Evolutionary conservation across 192 early-diverging fungal genomes (phyloP).

Genomic region (Coemansia sp.): DNA sequence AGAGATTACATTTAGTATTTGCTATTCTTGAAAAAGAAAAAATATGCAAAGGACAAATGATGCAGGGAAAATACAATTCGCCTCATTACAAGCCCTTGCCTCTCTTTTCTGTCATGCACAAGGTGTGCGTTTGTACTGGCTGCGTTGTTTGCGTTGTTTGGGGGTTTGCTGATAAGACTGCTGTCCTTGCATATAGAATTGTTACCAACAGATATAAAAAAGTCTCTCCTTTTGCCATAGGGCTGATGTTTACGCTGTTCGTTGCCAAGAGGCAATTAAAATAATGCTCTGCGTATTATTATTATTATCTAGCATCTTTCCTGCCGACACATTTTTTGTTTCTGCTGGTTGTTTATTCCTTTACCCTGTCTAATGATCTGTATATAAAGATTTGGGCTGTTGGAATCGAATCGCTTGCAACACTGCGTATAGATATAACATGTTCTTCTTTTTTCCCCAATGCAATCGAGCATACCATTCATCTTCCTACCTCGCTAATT

Average conservation of each 20-base stretch:
- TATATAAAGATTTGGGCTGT: neutral
- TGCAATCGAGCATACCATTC: too few relatives aligned
- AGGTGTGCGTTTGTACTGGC: too few relatives aligned
- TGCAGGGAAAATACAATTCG: neutral
- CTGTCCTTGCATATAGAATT: neutral
- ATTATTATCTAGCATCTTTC: neutral
- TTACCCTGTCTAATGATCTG: neutral
- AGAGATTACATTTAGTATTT: neutral
- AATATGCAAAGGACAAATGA: neutral
- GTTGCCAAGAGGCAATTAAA: neutral
- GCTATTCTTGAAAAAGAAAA: neutral
- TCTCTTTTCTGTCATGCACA: too few relatives aligned
- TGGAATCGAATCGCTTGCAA: neutral
- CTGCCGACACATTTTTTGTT: slow-evolving; percentile 6
- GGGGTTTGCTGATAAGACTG: neutral
- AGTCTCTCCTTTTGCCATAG: too few relatives aligned
- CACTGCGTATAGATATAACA: neutral
- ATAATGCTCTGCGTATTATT: neutral
- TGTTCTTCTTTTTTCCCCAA: too few relatives aligned
- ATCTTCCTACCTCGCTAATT: neutral
- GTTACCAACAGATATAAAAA: too few relatives aligned
- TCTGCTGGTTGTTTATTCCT: neutral
- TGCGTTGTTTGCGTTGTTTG: neutral
- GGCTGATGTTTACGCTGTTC: neutral
- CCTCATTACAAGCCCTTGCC: neutral